Percentiles rank a stretch among this genome's conserved stretches.
Evolutionary conservation across 1,284 basidiomycete species (phyloP).

Genomic region (Mycosarcoma maydis): DNA sequence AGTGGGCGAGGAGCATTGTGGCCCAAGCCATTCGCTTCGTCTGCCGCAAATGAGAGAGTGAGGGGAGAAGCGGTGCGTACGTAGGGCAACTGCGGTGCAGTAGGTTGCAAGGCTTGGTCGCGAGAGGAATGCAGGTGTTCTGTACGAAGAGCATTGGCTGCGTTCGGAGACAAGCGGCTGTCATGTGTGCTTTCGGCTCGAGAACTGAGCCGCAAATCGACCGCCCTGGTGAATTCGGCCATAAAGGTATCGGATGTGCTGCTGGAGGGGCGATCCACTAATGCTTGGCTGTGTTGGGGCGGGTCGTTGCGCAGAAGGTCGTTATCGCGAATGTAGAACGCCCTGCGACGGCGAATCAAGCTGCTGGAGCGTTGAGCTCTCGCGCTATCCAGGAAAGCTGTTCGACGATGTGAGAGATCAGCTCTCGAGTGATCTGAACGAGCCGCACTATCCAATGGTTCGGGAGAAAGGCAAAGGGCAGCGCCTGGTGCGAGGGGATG

Average conservation of each 20-base stretch:
- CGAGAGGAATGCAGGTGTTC: not conserved
- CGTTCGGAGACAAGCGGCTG: not conserved
- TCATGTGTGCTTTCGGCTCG: conserved; percentile 5
- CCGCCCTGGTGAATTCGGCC: conserved; percentile 26
- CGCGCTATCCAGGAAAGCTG: conserved; percentile 3
- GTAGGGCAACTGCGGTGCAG: conserved; percentile 29
- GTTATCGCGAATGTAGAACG: conserved; percentile 20
- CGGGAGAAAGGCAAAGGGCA: conserved; percentile 13
- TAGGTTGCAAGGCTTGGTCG: not conserved
- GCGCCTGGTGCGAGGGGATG: not conserved
- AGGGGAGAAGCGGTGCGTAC: conserved; percentile 35
- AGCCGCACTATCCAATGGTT: conserved; percentile 2
- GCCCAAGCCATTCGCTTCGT: not conserved
- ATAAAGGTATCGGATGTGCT: conserved; percentile 19
- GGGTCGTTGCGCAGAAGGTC: conserved; percentile 8
- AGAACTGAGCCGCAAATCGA: conserved; percentile 24
- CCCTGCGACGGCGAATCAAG: conserved; percentile 22
- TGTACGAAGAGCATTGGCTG: not conserved
- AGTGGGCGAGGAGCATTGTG: conserved; percentile 2
- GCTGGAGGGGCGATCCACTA: conserved; percentile 1
- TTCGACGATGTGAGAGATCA: conserved; percentile 5
- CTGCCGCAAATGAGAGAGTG: conserved; percentile 14
- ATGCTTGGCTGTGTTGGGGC: not conserved
- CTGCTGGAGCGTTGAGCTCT: conserved; percentile 13
- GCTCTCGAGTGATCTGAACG: not conserved